Percentiles rank a stretch among this genome's conserved stretches.
phyloP scores from a whole-genome alignment of 2,329 filamentous ascomycete species.

The Sarocladium oryzae region DNA sequence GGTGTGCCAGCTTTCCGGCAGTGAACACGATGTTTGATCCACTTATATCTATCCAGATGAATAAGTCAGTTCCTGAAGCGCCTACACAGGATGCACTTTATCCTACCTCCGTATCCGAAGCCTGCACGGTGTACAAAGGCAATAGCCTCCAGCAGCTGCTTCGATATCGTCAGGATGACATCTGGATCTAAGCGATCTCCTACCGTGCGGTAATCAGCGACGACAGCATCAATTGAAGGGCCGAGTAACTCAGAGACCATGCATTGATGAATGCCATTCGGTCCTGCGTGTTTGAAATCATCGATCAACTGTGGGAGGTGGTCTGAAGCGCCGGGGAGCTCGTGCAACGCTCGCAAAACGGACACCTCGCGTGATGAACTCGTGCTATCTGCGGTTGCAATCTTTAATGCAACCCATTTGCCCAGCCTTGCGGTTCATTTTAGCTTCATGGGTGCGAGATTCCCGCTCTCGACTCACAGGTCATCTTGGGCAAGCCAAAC shows the following conservation, averaged over 20 bases:
- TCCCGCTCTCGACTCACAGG: constrained; percentile 15
- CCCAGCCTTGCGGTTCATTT: not conserved
- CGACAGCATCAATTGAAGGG: constrained; percentile 13
- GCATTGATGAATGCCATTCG: constrained; percentile 24
- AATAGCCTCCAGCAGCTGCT: constrained; percentile 1
- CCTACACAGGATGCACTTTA: not conserved
- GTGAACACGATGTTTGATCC: not conserved
- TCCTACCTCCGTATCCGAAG: not conserved
- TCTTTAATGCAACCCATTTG: constrained; percentile 1
- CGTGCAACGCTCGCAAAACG: not conserved
- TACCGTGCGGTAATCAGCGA: constrained; percentile 8
- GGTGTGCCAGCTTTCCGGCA: not conserved
- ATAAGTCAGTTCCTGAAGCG: not conserved
- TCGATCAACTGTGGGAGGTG: constrained; percentile 2
- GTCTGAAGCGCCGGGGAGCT: constrained; percentile 1
- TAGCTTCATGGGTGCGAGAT: constrained; percentile 4
- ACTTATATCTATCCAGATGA: not conserved
- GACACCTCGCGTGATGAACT: not conserved
- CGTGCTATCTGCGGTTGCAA: constrained; percentile 6
- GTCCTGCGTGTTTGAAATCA: constrained; percentile 21
- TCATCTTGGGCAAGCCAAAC: constrained; percentile 36
- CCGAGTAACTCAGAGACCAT: constrained; percentile 24
- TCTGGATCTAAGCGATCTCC: constrained; percentile 2
- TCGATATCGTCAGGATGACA: not conserved
- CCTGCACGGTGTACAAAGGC: not conserved